A percentile compares a stretch with the other conserved stretches of the same genome.
Conservation (phyloP, 2,329 filamentous ascomycete species). For the Beauveria asiatica region DNA sequence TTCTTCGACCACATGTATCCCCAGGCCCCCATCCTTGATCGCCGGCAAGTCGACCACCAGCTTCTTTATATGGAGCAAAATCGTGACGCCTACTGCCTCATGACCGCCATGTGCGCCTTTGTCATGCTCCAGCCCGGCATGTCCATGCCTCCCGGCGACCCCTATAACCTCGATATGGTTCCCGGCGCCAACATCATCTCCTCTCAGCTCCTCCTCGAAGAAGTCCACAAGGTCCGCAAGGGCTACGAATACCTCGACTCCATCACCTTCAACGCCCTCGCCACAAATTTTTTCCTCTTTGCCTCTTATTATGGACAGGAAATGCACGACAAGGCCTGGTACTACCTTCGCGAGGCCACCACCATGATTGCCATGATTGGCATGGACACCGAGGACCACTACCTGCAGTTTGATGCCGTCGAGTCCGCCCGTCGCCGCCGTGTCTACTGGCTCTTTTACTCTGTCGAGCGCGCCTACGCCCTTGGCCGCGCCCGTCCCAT, state of each 20-base stretch:
- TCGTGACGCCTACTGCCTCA: slow-evolving; percentile 54
- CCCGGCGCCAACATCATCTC: slow-evolving; percentile 54
- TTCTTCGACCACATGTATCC: slow-evolving; percentile 61
- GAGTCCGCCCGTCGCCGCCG: slow-evolving; percentile 57
- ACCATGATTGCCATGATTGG: slow-evolving; percentile 56
- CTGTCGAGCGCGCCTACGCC: slow-evolving; percentile 63
- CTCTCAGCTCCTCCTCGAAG: slow-evolving; percentile 58
- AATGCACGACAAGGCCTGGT: slow-evolving; percentile 70
- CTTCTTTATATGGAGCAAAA: slow-evolving; percentile 53
- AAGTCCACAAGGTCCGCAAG: slow-evolving; percentile 56
- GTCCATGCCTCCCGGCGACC: slow-evolving; percentile 48
- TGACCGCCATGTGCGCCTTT: slow-evolving; percentile 57
- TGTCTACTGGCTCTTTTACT: slow-evolving; percentile 65
- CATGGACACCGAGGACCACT: slow-evolving; percentile 56
- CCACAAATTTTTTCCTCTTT: slow-evolving; percentile 74
- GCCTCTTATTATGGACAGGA: slow-evolving; percentile 64
- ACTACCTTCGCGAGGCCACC: slow-evolving; percentile 66
- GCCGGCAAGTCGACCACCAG: slow-evolving; percentile 49
- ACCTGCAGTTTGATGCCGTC: slow-evolving; percentile 46
- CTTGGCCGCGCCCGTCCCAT: slow-evolving; percentile 62
- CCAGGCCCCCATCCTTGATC: slow-evolving; percentile 54
- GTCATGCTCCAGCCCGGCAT: slow-evolving; percentile 63
- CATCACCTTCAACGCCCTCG: slow-evolving; percentile 48
- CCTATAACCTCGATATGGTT: slow-evolving; percentile 46
- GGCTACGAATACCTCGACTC: slow-evolving; percentile 51